Base-by-base conservation (phyloP, 352 stramenopile genomes). In the Paralagenidium karlingii region DNA sequence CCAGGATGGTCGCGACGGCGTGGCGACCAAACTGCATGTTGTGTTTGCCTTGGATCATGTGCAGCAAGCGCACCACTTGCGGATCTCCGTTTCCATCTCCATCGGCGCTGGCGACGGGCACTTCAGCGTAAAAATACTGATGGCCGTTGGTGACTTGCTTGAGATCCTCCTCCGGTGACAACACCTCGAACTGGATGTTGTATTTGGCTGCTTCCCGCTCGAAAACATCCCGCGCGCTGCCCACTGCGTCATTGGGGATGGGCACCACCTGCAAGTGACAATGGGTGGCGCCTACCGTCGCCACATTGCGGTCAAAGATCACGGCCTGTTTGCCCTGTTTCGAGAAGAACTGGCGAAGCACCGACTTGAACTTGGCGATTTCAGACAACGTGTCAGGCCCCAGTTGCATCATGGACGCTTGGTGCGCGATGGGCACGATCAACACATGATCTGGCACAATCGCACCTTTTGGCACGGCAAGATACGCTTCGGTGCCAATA, bases 21-120 rank as follows among this genome's bases (percentile, higher is more conserved):
- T 85, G 69, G 3, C 76, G 76, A 10, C 73, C 76, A 56, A 89
- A 89, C 45, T 86, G 71, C 49, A 89, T 76, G 58, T 85, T 83
- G 38, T 89, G 73, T 43, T 87, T 85, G 31, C 58, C 70, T 20
- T 82, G 58, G 12, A 87, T 73, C 19, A 65, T 48, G 39, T 87
- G 61, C 22, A 86, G 50, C 24, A 89, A 50, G 6, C 60, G 59
- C 21, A 52, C 58, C 0, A 38, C 45, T 36, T 20, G 30, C 13
- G 28, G 9, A 24, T 16, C 13, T 3, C 10, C 45, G 29, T 46
- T 31, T 5, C 64, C 60, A 0, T 81, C 8, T 0, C 49, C 67
- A 25, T 79, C 58, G 16, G 19, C 16, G 22, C 22, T 20, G 16
- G 22, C 22, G 19, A 20, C 30, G 1, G 76, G 69, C 15, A 86